Evolutionary conservation across 2,329 filamentous ascomycete genomes (phyloP), one percentile per base, ranked within the genome.

Genomic region (Arthrobotrys pseudoclavata): DNA sequence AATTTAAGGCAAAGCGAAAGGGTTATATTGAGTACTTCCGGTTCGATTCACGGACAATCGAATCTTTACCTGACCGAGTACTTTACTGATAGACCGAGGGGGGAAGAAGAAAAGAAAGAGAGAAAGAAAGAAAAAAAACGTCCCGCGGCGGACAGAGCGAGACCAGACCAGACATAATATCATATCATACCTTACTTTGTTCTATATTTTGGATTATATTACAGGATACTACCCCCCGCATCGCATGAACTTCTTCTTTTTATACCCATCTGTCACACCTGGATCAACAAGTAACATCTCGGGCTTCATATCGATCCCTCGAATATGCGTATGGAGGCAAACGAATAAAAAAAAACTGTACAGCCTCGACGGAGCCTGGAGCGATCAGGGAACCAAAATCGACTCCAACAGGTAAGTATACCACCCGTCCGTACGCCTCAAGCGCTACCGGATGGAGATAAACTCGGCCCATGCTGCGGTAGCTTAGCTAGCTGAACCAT

Each of bases 391-490:
- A 55, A 18, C 52, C 29, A 34, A 55, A 55, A 34, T 10, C 24
- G 55, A 40, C 37, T 45, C 55, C 55, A 61, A 61, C 31, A 47
- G 57, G 57, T 31, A 62, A 62, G 57, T 62, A 62, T 53, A 62
- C 47, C 68, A 70, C 47, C 57, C 68, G 40, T 57, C 53, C 29
- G 55, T 42, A 61, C 53, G 37, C 67, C 62, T 61, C 66, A 29
- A 62, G 67, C 67, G 67, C 67, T 69, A 53, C 55, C 67, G 29
- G 53, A 69, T 69, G 53, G 67, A 69, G 53, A 61, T 34, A 60
- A 60, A 60, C 15, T 42, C 20, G 18, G 20, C 47, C 18, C 26
- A 31, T 7, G 4, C 29, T 31, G 29, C 7, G 29, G 29, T 31
- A 31, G 29, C 29, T 31, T 7, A 7, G 7, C 29, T 31, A 31